phyloP scores from a whole-genome alignment of 2,329 filamentous ascomycete genomes.

The Pestalotiopsis sp. region DNA sequence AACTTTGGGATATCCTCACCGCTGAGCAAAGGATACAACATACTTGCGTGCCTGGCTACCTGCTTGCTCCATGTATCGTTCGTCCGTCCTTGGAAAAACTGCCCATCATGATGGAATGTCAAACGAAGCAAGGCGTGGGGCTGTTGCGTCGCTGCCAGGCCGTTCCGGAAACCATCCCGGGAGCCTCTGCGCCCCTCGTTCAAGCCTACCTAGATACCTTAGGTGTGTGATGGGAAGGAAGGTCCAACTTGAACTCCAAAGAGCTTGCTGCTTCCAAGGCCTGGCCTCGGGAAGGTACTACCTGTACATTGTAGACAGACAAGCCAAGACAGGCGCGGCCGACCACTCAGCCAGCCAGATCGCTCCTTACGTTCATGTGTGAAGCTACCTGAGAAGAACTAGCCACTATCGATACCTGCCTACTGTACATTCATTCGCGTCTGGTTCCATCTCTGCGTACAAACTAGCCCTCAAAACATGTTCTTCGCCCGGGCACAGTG shows the following conservation, averaged over 20 bases:
- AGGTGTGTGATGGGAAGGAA: not conserved
- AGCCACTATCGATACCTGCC: not conserved
- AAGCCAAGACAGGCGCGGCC: not conserved
- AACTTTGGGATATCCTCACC: not conserved
- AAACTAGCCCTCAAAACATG: not conserved
- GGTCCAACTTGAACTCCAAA: not conserved
- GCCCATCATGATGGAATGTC: not conserved
- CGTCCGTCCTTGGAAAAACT: not conserved
- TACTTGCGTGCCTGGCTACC: not conserved
- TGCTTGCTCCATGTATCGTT: not conserved
- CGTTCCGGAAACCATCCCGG: constrained; percentile 8
- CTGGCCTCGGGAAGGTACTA: not conserved
- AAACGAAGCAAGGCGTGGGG: not conserved
- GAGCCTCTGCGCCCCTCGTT: not conserved
- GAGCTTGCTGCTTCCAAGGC: not conserved
- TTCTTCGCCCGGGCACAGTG: constrained; percentile 1
- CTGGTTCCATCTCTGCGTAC: not conserved
- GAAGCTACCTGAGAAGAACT: no score
- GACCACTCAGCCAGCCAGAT: no score
- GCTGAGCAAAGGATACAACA: not conserved
- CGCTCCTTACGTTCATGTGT: not conserved
- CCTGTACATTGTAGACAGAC: not conserved
- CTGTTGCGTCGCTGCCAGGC: not conserved
- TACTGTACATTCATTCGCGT: not conserved
- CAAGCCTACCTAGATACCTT: not conserved